A percentile compares a stretch with the other conserved stretches of the same genome.
Evolutionary conservation across 192 early-diverging fungal genomes (phyloP).

Genomic region (Backusella morwellensis): DNA sequence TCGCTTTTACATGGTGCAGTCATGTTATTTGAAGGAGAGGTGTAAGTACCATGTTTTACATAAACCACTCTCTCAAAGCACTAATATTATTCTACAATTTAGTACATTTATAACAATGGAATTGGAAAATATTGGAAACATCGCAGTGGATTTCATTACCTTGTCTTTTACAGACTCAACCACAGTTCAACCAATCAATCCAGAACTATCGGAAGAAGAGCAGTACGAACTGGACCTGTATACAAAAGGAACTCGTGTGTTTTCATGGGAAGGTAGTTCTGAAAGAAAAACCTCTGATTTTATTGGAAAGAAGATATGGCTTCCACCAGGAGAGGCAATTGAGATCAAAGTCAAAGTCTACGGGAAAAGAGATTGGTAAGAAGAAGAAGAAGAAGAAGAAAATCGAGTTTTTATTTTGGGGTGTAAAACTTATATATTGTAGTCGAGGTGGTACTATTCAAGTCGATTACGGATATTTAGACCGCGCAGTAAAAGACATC

Average conservation of each 20-base stretch:
- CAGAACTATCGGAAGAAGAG: conserved; percentile 60
- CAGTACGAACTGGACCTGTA: conserved; percentile 76
- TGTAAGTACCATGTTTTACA: conserved; percentile 37
- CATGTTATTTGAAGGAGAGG: conserved; percentile 84
- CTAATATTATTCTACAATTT: background rate
- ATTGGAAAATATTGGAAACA: conserved; percentile 75
- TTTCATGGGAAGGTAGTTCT: conserved; percentile 46
- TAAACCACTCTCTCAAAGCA: background rate
- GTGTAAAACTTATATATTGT: background rate
- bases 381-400: conserved; percentile 20
- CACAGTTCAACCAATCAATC: conserved; percentile 28
- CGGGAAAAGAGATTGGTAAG: conserved; percentile 70
- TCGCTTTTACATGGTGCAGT: conserved; percentile 63
- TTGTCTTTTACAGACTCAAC: conserved; percentile 57
- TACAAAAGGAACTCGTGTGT: conserved; percentile 53
- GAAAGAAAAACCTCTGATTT: conserved; percentile 19
- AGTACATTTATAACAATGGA: conserved; percentile 61
- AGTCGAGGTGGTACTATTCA: conserved; percentile 69
- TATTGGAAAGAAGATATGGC: conserved; percentile 38
- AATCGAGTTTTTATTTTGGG: background rate
- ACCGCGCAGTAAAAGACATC: conserved; percentile 27
- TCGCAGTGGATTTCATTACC: conserved; percentile 67
- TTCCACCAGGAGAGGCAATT: conserved; percentile 49
- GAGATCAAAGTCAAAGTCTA: conserved; percentile 63
- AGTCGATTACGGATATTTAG: conserved; percentile 66